phyloP scores from a whole-genome alignment of 495 filamentous ascomycete genomes.

The Penicillium silybi region DNA sequence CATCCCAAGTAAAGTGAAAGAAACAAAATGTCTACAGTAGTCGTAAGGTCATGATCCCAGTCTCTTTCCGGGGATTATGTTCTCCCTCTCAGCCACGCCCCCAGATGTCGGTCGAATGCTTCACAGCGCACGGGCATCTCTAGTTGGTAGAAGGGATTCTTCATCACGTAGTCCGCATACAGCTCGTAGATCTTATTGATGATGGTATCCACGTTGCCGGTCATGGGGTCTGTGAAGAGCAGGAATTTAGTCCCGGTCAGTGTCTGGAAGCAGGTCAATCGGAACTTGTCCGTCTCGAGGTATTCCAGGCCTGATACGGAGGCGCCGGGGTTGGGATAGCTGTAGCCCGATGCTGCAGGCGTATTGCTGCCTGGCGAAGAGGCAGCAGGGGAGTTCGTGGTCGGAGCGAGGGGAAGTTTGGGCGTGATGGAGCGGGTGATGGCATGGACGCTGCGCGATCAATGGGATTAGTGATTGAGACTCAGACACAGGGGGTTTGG shows the following conservation, averaged over 20 bases:
- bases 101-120: slow-evolving; percentile 82
- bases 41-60: slow-evolving; percentile 29
- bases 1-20: slow-evolving; percentile 5
- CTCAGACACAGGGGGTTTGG: slow-evolving; percentile 2
- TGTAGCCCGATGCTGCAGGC: slow-evolving; percentile 23
- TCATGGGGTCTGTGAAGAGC: slow-evolving; percentile 88
- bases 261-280: slow-evolving; percentile 92
- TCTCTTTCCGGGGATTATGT: slow-evolving; percentile 15
- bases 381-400: slow-evolving; percentile 28
- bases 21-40: slow-evolving; percentile 15
- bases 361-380: slow-evolving; percentile 23
- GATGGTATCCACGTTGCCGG: slow-evolving; percentile 79
- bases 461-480: not conserved
- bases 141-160: slow-evolving; percentile 96
- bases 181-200: slow-evolving; percentile 86
- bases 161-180: slow-evolving; percentile 97
- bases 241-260: slow-evolving; percentile 93
- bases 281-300: slow-evolving; percentile 86
- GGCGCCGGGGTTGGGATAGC: slow-evolving; percentile 47
- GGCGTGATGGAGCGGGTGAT: slow-evolving; percentile 80
- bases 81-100: slow-evolving; percentile 41
- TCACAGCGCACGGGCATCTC: slow-evolving; percentile 98
- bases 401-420: slow-evolving; percentile 30
- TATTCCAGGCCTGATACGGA: slow-evolving; percentile 72
- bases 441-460: slow-evolving; percentile 65